A percentile compares a stretch with the other conserved stretches of the same genome.
These are phyloP conservation scores for Penicillium mononematosum DNA, from an alignment of 495 filamentous ascomycete species.

Conservation along the genomic window DNA sequence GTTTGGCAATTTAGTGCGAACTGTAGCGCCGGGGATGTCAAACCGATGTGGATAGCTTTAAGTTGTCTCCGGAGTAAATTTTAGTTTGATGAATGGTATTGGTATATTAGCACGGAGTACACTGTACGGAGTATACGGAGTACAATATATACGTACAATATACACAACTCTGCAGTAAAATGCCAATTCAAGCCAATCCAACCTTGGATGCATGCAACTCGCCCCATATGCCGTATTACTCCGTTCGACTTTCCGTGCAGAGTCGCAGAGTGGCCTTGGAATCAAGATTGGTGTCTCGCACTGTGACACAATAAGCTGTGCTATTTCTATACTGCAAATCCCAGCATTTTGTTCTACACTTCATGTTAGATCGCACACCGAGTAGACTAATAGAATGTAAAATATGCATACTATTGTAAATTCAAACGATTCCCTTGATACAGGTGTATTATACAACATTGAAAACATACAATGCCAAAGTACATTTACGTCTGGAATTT, in stretches of 20 bases:
- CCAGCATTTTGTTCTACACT: neutral
- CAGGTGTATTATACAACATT: neutral
- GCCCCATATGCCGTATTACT: neutral
- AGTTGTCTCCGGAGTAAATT: no score
- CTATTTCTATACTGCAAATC: neutral
- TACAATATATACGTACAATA: no score
- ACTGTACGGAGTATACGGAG: no score
- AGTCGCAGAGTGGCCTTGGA: neutral
- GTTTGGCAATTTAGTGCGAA: neutral
- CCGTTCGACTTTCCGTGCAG: neutral
- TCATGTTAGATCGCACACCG: neutral
- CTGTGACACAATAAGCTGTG: neutral
- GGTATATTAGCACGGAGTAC: no score
- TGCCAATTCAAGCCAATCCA: no score
- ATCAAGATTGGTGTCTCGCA: neutral
- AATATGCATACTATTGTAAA: neutral
- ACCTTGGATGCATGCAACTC: neutral
- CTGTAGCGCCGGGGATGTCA: slow-evolving; percentile 3
- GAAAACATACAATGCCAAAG: neutral
- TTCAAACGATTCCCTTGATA: neutral
- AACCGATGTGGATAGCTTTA: neutral
- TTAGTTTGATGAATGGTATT: no score
- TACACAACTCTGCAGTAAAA: no score
- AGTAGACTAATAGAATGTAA: neutral
- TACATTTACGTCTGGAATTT: neutral